These are phyloP conservation scores for Trichosporon ovoides DNA, from an alignment of 1,284 basidiomycete species.

Conservation along the genomic window DNA sequence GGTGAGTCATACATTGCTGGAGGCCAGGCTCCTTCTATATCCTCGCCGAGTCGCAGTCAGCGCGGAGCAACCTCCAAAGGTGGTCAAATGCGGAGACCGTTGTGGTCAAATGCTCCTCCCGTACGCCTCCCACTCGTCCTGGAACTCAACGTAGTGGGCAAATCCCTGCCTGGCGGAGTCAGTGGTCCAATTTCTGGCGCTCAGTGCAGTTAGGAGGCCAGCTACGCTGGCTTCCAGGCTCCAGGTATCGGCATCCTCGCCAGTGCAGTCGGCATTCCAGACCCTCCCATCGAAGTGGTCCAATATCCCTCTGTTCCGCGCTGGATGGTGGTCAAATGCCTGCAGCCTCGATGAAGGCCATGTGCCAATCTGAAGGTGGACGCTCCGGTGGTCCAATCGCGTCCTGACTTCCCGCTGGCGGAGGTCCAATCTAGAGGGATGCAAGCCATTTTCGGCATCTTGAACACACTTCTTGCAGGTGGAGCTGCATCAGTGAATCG, in stretches of 20 bases:
- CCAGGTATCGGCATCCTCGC: background rate
- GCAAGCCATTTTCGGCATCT: no score
- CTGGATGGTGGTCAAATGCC: no score
- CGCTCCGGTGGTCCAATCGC: no score
- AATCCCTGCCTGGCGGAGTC: no score
- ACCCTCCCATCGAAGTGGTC: background rate
- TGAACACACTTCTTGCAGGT: no score
- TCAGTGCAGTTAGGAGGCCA: background rate
- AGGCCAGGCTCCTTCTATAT: background rate
- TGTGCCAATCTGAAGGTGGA: no score
- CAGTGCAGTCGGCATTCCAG: background rate
- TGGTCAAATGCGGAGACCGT: no score
- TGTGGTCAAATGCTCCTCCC: background rate
- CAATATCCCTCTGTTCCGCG: background rate
- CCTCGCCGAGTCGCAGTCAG: background rate
- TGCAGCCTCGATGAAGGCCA: no score
- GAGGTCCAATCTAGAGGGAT: background rate
- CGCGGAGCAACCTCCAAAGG: background rate
- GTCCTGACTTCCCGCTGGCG: background rate
- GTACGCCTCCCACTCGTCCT: no score
- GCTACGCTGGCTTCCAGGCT: background rate
- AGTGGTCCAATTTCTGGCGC: background rate
- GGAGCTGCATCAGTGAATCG: no score
- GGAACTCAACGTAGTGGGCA: background rate
- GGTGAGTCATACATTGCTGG: background rate